A percentile compares a stretch with the other conserved stretches of the same genome.
Evolutionary conservation across 2,329 filamentous ascomycete species (phyloP).

Genomic region (Fusarium albidum): DNA sequence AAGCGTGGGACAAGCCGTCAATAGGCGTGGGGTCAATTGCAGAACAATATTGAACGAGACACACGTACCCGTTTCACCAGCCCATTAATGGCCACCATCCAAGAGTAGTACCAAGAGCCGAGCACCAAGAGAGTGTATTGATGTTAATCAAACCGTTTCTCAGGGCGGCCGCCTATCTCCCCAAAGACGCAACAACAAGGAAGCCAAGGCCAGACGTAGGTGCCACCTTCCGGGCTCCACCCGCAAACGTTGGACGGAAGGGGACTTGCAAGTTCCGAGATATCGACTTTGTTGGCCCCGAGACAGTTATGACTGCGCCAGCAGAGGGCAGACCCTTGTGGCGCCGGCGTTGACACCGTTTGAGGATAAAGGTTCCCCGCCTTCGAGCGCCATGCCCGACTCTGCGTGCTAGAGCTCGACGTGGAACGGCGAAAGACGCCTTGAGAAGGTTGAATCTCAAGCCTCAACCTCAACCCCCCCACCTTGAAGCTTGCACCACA

Average conservation of each 20-base stretch:
- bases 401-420: slow-evolving; percentile 12
- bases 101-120: no score
- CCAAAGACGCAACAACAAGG: slow-evolving; percentile 15
- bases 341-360: slow-evolving; percentile 35
- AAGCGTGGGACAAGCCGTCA: no score
- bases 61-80: no score
- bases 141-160: neutral
- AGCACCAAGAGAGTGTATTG: neutral
- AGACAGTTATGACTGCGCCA: slow-evolving; percentile 1
- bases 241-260: slow-evolving; percentile 7
- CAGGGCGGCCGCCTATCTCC: slow-evolving; percentile 7
- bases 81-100: no score
- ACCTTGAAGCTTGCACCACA: slow-evolving; percentile 23
- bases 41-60: no score
- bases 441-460: slow-evolving; percentile 30
- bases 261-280: slow-evolving; percentile 10
- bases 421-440: slow-evolving; percentile 34
- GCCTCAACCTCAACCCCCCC: slow-evolving; percentile 24
- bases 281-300: slow-evolving; percentile 6
- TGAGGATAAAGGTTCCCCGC: slow-evolving; percentile 28
- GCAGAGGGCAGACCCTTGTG: slow-evolving; percentile 23
- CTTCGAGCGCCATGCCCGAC: slow-evolving; percentile 27
- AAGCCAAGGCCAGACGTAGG: neutral
- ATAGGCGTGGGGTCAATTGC: no score
- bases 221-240: slow-evolving; percentile 2